Conservation (phyloP, 1,284 basidiomycete species). For the Sanghuangporus sanghuang region DNA sequence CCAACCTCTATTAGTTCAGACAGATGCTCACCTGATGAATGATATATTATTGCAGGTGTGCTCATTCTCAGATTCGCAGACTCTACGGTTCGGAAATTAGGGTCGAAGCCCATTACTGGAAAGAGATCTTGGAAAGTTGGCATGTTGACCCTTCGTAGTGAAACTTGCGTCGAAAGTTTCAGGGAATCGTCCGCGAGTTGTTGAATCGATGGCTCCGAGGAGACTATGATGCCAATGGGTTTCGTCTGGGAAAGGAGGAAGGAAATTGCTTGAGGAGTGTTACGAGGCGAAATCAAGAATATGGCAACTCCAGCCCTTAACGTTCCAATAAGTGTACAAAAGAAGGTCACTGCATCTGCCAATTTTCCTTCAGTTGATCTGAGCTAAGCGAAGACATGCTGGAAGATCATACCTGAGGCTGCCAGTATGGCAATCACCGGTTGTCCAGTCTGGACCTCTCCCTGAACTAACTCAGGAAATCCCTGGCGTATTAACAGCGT, state of each 20-base stretch:
- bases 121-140: slow-evolving; percentile 17
- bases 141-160: background rate
- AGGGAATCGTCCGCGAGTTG: slow-evolving; percentile 1
- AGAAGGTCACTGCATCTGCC: slow-evolving; percentile 17
- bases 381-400: background rate
- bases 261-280: slow-evolving; percentile 13
- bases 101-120: background rate
- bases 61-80: slow-evolving; percentile 8
- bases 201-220: slow-evolving; percentile 7
- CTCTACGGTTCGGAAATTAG: background rate
- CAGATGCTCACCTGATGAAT: slow-evolving; percentile 15
- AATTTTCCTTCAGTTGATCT: background rate
- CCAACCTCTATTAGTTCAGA: background rate
- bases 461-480: background rate
- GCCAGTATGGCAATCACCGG: slow-evolving; percentile 22
- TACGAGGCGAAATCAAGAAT: slow-evolving; percentile 18
- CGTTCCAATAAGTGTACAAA: slow-evolving; percentile 9
- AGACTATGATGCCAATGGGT: slow-evolving; percentile 9
- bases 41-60: slow-evolving; percentile 12
- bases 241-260: slow-evolving; percentile 12
- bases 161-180: background rate
- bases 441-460: background rate
- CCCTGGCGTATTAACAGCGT: slow-evolving; percentile 10
- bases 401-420: slow-evolving; percentile 20
- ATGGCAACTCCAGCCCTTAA: slow-evolving; percentile 14